Evolutionary conservation across 768 basidiomycete species (phyloP).

Genomic region (Paxillus rubicundulus): DNA sequence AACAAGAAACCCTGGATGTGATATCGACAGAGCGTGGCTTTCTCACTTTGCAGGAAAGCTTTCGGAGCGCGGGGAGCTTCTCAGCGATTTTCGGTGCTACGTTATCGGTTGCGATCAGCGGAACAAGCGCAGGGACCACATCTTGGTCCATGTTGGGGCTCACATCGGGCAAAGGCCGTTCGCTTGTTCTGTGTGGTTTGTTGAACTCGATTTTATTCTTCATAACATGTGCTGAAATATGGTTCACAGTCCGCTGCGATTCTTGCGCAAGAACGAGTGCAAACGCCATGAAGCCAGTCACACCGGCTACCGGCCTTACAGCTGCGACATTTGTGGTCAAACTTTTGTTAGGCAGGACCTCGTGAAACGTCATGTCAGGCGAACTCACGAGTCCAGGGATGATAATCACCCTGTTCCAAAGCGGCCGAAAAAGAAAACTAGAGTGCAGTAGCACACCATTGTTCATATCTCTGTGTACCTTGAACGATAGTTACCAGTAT

Average conservation of each 20-base stretch:
- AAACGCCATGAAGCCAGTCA: slow-evolving; percentile 73
- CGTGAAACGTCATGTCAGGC: slow-evolving; percentile 61
- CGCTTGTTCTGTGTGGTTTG: slow-evolving; percentile 63
- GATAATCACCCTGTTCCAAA: slow-evolving; percentile 29
- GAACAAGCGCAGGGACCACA: slow-evolving; percentile 74
- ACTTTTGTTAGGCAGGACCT: slow-evolving; percentile 69
- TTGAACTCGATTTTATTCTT: slow-evolving; percentile 8
- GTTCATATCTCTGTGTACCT: not conserved
- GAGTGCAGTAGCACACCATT: slow-evolving; percentile 4
- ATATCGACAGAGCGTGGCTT: slow-evolving; percentile 66
- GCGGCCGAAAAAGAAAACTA: slow-evolving; percentile 27
- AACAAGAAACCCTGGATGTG: slow-evolving; percentile 49
- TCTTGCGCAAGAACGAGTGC: slow-evolving; percentile 75
- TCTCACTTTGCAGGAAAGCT: slow-evolving; percentile 67
- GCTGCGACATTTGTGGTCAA: slow-evolving; percentile 54
- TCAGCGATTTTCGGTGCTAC: slow-evolving; percentile 67
- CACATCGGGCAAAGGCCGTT: slow-evolving; percentile 70
- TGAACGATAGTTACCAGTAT: too few species aligned
- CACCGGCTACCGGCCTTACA: slow-evolving; percentile 54
- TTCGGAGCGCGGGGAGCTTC: slow-evolving; percentile 52
- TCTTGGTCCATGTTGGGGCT: slow-evolving; percentile 69
- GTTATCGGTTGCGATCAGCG: slow-evolving; percentile 60
- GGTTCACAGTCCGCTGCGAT: slow-evolving; percentile 51
- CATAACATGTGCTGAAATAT: slow-evolving; percentile 10
- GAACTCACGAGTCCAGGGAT: slow-evolving; percentile 46